Conservation (phyloP, 179 eudicot species). For the Heliamphora pulchella region DNA sequence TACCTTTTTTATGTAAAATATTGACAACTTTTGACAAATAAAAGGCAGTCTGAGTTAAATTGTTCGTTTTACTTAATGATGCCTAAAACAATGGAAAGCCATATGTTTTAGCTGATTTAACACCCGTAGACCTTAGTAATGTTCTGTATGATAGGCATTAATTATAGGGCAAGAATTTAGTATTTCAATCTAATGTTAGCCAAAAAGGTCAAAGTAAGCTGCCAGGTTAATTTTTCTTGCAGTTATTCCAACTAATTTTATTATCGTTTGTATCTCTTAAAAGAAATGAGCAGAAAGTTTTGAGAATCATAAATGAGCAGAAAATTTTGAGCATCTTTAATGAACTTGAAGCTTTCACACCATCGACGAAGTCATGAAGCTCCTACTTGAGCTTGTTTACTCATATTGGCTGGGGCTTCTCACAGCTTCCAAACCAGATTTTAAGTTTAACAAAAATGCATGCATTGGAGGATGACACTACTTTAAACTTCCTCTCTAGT, state of each 20-base stretch:
- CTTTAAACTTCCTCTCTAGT: background rate
- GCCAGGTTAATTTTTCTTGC: background rate
- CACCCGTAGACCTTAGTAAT: background rate
- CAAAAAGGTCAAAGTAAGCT: background rate
- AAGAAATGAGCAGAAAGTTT: background rate
- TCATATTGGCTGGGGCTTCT: background rate
- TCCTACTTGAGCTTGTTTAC: background rate
- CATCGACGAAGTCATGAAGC: background rate
- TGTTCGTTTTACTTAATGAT: background rate
- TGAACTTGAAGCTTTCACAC: background rate
- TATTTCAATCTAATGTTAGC: background rate
- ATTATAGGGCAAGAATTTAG: background rate
- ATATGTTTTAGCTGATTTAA: background rate
- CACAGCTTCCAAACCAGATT: background rate
- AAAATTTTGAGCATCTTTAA: background rate
- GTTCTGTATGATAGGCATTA: background rate
- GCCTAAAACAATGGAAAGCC: background rate
- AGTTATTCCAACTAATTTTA: background rate
- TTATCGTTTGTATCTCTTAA: background rate
- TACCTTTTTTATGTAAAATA: no score
- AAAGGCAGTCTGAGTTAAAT: background rate
- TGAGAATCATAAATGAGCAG: no score
- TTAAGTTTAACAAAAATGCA: background rate
- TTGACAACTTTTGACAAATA: background rate
- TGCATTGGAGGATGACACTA: background rate